Evolutionary conservation across 805 yeast genomes (phyloP), one percentile per base, ranked within the genome.

Genomic region (Torulaspora gathmanii): DNA sequence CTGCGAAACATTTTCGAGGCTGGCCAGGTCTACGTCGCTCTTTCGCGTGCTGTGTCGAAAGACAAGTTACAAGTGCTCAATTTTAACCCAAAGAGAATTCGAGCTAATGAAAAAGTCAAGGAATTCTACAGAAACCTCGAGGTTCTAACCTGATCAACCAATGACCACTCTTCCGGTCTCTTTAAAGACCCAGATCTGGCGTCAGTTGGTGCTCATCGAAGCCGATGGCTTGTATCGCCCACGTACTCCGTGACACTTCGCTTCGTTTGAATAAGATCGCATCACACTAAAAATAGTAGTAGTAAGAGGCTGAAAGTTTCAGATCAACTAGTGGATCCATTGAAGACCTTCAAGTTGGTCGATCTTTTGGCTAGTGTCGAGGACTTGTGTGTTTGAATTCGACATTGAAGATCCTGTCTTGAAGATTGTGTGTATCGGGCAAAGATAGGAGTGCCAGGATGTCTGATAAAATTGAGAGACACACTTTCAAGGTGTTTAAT

Each of bases 1-100:
- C 63, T 86, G 38, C 70, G 75, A 20, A 76, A 72, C 51, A 75
- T 79, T 20, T 86, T 86, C 54, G 95, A 86, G 61, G 83, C 79
- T 44, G 95, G 95, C 16, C 95, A 86, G 56, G 88, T 83, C 3
- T 86, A 86, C 56, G 93, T 86, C 28, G 93, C 95, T 0, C 65
- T 86, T 40, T 82, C 89, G 36, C 74, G 95, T 70, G 93, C 93
- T 6, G 82, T 79, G 0, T 77, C 80, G 26, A 77, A 80, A 50
- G 83, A 81, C 1, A 70, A 74, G 16, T 64, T 86, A 16, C 88
- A 86, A 59, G 78, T 86, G 26, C 61, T 72, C 26, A 84, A 85
- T 52, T 86, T 85, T 56, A 72, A 78, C 46, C 78, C 79, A 6
- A 62, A 66, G 9, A 78, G 75, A 48, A 80, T 86, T 34, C 70